A percentile compares a stretch with the other conserved stretches of the same genome.
Evolutionary conservation across 129 eudicot species (phyloP).

Genomic region (Saussurea involucrata): DNA sequence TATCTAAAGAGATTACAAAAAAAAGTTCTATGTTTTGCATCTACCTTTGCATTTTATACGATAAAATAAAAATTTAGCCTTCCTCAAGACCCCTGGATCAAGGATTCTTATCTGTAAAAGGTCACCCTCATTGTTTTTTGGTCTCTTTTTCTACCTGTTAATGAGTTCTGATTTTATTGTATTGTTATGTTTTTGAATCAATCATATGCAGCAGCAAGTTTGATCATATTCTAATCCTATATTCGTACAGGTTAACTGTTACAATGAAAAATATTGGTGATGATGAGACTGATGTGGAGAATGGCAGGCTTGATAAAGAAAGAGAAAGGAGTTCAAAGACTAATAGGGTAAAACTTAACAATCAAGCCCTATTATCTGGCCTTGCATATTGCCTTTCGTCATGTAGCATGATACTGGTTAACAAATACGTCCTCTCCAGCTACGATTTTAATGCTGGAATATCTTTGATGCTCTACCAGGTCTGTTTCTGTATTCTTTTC

Average conservation of each 20-base stretch:
- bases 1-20: neutral
- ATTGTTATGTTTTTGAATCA: neutral
- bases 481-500: constrained; percentile 19
- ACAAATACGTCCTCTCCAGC: constrained; percentile 93
- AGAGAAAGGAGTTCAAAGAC: constrained; percentile 51
- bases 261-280: constrained; percentile 49
- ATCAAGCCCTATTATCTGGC: constrained; percentile 83
- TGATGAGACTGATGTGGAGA: constrained; percentile 67
- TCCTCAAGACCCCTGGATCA: neutral
- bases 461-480: constrained; percentile 99
- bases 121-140: neutral
- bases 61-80: neutral
- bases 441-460: constrained; percentile 96
- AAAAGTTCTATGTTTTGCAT: neutral
- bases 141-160: neutral
- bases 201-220: neutral
- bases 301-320: constrained; percentile 52
- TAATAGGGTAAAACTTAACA: constrained; percentile 45
- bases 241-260: constrained; percentile 39
- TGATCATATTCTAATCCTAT: neutral
- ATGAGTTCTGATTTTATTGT: neutral
- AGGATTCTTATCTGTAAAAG: neutral
- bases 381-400: constrained; percentile 90
- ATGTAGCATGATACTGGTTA: constrained; percentile 94
- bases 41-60: neutral